phyloP scores from a whole-genome alignment of 352 stramenopile species.

The Globisporangium cystogenes region DNA sequence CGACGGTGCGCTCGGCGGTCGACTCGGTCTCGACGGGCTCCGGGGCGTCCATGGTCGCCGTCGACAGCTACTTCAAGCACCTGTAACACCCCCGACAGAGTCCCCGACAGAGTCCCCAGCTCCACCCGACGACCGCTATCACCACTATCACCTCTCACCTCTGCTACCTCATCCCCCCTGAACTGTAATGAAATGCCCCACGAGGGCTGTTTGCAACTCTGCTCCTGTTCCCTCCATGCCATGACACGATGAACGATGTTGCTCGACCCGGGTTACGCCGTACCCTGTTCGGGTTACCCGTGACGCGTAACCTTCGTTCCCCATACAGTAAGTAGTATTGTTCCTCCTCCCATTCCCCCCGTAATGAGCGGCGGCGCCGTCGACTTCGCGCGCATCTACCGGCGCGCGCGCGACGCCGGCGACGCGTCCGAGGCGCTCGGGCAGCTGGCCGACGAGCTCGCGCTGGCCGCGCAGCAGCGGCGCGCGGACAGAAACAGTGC shows the following conservation, averaged over 20 bases:
- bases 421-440: slow-evolving; percentile 1
- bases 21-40: slow-evolving; percentile 15
- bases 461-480: background rate
- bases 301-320: too few species aligned
- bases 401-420: slow-evolving; percentile 14
- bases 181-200: background rate
- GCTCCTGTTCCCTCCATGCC: background rate
- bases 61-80: slow-evolving; percentile 14
- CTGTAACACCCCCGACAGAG: slow-evolving; percentile 3
- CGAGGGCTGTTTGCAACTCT: background rate
- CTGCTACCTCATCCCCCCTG: too few species aligned
- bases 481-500: background rate
- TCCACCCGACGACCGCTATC: too few species aligned
- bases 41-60: slow-evolving; percentile 4
- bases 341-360: too few species aligned
- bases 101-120: background rate
- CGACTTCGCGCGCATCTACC: slow-evolving; percentile 33
- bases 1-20: slow-evolving; percentile 6
- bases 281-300: too few species aligned
- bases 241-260: too few species aligned
- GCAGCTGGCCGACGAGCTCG: slow-evolving; percentile 11
- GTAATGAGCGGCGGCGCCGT: slow-evolving; percentile 18
- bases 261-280: too few species aligned
- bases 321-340: too few species aligned
- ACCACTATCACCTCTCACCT: too few species aligned